phyloP scores from a whole-genome alignment of 257 asterid species.

The Knoxia roxburghii region DNA sequence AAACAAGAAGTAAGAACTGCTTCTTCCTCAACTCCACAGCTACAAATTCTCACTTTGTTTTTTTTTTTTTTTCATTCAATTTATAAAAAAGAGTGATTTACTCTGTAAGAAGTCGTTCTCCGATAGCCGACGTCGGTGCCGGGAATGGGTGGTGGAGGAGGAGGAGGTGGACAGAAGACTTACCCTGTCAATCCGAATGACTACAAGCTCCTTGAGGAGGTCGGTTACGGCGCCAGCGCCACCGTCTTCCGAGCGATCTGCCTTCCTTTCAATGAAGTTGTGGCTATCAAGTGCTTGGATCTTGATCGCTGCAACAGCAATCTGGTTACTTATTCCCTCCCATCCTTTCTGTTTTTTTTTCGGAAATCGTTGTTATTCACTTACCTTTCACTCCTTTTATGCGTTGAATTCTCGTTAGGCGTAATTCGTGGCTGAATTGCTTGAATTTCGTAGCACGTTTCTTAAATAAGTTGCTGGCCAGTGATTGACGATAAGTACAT shows the following conservation, averaged over 20 bases:
- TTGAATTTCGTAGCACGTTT: neutral
- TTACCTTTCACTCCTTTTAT: too few relatives aligned
- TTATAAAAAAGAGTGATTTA: neutral
- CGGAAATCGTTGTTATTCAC: neutral
- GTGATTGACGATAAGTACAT: neutral
- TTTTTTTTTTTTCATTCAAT: too few relatives aligned
- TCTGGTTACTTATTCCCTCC: slow-evolving; percentile 57
- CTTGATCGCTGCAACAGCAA: slow-evolving; percentile 99
- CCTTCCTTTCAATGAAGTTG: slow-evolving; percentile 74
- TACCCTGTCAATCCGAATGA: slow-evolving; percentile 65
- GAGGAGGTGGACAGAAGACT: slow-evolving; percentile 32
- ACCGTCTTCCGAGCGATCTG: slow-evolving; percentile 86
- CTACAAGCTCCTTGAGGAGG: slow-evolving; percentile 86
- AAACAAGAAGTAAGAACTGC: neutral
- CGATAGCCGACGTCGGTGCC: slow-evolving; percentile 14
- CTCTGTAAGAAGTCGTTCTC: neutral
- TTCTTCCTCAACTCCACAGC: neutral
- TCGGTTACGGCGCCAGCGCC: slow-evolving; percentile 95
- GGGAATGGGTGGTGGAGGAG: slow-evolving; percentile 23
- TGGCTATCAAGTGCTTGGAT: slow-evolving; percentile 97
- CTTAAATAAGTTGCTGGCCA: neutral
- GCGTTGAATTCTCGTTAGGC: too few relatives aligned
- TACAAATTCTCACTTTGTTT: too few relatives aligned
- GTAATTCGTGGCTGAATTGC: neutral
- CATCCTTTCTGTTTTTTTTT: too few relatives aligned